Percentiles rank a stretch among this genome's conserved stretches.
Conservation (phyloP, 2,329 filamentous ascomycete species). For the Colletotrichum sp. region DNA sequence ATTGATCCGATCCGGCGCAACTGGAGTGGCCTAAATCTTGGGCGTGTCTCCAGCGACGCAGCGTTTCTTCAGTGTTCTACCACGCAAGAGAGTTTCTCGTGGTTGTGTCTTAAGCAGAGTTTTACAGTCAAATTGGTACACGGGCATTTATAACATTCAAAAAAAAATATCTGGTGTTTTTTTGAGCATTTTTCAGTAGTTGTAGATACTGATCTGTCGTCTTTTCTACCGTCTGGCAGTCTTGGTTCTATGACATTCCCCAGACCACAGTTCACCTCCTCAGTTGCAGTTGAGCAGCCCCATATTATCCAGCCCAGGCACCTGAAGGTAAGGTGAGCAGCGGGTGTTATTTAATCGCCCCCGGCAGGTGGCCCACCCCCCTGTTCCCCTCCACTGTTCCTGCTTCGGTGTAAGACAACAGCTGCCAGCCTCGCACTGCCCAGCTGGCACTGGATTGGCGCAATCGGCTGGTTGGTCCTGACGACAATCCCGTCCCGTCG, state of each 20-base stretch:
- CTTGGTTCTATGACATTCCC: neutral
- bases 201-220: neutral
- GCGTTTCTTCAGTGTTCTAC: neutral
- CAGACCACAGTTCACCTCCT: neutral
- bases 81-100: neutral
- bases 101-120: neutral
- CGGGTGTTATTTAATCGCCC: neutral
- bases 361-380: neutral
- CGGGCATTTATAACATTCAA: neutral
- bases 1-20: constrained; percentile 24
- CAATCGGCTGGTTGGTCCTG: constrained; percentile 3
- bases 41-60: constrained; percentile 3
- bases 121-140: neutral
- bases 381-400: neutral
- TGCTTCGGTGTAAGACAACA: constrained; percentile 3
- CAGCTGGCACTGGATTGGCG: neutral
- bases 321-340: neutral
- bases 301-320: neutral
- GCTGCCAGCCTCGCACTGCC: constrained; percentile 12
- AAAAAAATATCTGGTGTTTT: neutral
- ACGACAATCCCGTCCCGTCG: neutral
- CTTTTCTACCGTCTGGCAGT: too few relatives aligned
- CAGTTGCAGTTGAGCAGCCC: neutral
- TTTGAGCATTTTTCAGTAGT: neutral
- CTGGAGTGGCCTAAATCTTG: constrained; percentile 21